Evolutionary conservation across 1,284 basidiomycete genomes (phyloP).

Genomic region (Ustilago tritici): DNA sequence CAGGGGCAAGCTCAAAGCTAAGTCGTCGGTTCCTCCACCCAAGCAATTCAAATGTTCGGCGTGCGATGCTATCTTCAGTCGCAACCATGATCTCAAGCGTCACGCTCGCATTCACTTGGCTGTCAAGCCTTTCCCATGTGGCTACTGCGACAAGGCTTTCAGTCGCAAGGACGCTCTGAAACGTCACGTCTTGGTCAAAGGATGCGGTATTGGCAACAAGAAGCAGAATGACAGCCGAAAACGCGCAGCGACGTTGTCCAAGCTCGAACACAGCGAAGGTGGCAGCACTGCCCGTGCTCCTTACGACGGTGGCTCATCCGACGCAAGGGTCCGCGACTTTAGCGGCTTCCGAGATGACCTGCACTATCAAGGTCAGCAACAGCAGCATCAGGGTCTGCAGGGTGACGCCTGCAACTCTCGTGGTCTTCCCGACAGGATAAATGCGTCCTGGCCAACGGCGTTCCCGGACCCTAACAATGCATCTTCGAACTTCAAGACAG

Average conservation of each 20-base stretch:
- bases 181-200: constrained; percentile 60
- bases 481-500: constrained; percentile 8
- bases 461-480: constrained; percentile 5
- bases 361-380: constrained; percentile 36
- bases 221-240: constrained; percentile 40
- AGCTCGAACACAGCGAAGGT: constrained; percentile 37
- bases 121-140: constrained; percentile 62
- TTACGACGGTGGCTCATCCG: constrained; percentile 31
- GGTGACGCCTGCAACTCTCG: constrained; percentile 20
- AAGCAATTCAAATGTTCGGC: constrained; percentile 61
- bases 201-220: constrained; percentile 54
- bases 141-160: constrained; percentile 61
- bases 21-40: constrained; percentile 39
- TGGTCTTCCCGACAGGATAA: constrained; percentile 21
- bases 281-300: constrained; percentile 15
- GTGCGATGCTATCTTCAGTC: constrained; percentile 61
- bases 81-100: constrained; percentile 66
- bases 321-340: constrained; percentile 21
- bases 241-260: constrained; percentile 39
- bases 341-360: constrained; percentile 34
- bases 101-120: constrained; percentile 66
- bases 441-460: constrained; percentile 24
- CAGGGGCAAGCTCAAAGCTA: constrained; percentile 30
- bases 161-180: constrained; percentile 65
- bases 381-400: constrained; percentile 25